Evolutionary conservation across 2,329 filamentous ascomycete genomes (phyloP).

Genomic region (Rachicladosporium sp.): DNA sequence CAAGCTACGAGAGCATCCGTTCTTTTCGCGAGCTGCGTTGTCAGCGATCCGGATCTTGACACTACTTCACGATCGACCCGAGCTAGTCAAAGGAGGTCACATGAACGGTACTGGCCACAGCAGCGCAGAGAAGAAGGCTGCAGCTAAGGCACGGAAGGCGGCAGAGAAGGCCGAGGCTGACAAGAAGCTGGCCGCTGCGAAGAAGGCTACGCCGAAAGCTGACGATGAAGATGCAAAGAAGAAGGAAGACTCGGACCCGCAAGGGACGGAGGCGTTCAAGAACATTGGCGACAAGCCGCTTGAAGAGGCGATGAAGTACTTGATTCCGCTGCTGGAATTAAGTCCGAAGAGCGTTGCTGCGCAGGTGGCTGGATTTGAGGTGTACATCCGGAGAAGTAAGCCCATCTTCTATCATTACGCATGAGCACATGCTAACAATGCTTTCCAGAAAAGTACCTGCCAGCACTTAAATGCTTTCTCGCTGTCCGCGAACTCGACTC

Average conservation of each 20-base stretch:
- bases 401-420: constrained; percentile 7
- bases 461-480: constrained; percentile 75
- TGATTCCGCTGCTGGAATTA: constrained; percentile 68
- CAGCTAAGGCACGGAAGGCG: constrained; percentile 64
- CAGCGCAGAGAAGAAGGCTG: constrained; percentile 62
- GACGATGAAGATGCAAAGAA: constrained; percentile 52
- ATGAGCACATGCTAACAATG: constrained; percentile 5
- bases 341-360: constrained; percentile 69
- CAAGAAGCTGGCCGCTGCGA: constrained; percentile 41
- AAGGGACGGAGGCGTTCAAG: constrained; percentile 56
- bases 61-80: constrained; percentile 62
- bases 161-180: constrained; percentile 73
- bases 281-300: constrained; percentile 64
- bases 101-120: constrained; percentile 58
- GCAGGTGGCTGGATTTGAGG: constrained; percentile 79
- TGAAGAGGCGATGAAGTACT: constrained; percentile 75
- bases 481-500: constrained; percentile 58
- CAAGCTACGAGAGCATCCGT: constrained; percentile 78
- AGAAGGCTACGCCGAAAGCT: constrained; percentile 47
- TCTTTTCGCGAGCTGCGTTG: constrained; percentile 74
- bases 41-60: constrained; percentile 72
- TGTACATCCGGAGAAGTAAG: constrained; percentile 74
- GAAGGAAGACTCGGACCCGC: constrained; percentile 83
- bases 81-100: constrained; percentile 58
- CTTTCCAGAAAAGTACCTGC: constrained; percentile 59